Conservation (phyloP, 1,284 basidiomycete genomes). For the Lignosus rhinocerotis region DNA sequence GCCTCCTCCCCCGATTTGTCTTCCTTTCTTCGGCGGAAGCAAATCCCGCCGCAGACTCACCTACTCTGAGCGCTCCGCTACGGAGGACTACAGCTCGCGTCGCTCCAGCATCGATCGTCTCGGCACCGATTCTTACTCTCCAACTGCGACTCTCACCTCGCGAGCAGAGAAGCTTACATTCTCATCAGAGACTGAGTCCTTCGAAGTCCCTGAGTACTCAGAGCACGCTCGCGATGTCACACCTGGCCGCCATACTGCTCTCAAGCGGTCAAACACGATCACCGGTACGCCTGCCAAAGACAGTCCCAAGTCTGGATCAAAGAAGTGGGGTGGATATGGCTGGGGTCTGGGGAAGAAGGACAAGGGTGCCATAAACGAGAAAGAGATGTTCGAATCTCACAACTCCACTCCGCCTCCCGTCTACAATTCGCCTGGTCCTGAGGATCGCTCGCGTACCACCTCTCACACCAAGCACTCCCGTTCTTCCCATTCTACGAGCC, state of each 20-base stretch:
- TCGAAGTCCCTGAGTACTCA: constrained; percentile 27
- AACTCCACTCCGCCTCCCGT: constrained; percentile 37
- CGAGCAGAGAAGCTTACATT: constrained; percentile 40
- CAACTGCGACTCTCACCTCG: constrained; percentile 40
- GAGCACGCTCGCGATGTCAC: constrained; percentile 33
- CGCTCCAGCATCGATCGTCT: constrained; percentile 32
- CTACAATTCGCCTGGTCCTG: constrained; percentile 33
- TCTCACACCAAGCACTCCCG: constrained; percentile 29
- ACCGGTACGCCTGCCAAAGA: constrained; percentile 20
- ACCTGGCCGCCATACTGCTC: constrained; percentile 20
- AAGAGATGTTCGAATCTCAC: constrained; percentile 35
- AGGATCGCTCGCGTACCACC: constrained; percentile 31
- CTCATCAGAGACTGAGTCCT: constrained; percentile 38
- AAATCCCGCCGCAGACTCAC: constrained; percentile 32
- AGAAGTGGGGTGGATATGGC: constrained; percentile 54
- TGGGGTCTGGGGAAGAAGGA: constrained; percentile 65
- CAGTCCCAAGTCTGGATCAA: constrained; percentile 32
- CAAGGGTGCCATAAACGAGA: constrained; percentile 45
- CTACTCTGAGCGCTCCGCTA: constrained; percentile 27
- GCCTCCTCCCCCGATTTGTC: constrained; percentile 32
- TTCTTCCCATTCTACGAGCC: constrained; percentile 26
- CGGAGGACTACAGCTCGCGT: constrained; percentile 30
- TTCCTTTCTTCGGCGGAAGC: constrained; percentile 29
- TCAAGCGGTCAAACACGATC: constrained; percentile 28
- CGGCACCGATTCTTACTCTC: constrained; percentile 36